phyloP scores from a whole-genome alignment of 1,284 basidiomycete genomes.

The Trichosporon sp. region DNA sequence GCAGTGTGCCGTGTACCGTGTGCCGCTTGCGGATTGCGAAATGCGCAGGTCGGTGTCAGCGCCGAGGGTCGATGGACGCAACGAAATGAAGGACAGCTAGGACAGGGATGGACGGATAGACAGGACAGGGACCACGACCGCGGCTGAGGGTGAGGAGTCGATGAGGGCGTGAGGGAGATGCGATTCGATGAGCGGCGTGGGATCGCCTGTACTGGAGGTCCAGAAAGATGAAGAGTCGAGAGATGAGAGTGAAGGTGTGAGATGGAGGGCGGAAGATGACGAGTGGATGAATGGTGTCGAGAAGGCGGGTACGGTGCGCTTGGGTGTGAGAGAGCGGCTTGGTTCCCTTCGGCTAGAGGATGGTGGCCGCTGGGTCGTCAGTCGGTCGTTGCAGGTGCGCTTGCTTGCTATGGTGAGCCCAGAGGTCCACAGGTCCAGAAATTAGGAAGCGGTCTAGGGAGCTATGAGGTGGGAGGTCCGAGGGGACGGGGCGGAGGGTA shows the following conservation, averaged over 20 bases:
- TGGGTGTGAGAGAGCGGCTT: not conserved
- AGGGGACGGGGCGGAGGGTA: not conserved
- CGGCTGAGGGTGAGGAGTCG: not conserved
- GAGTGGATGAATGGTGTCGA: not conserved
- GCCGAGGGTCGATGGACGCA: slow-evolving; percentile 10
- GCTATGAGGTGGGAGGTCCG: not conserved
- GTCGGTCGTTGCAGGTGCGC: not conserved
- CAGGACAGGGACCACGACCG: slow-evolving; percentile 5
- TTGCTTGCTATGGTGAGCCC: not conserved
- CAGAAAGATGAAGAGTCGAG: not conserved
- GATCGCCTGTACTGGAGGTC: not conserved
- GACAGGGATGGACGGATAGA: not conserved
- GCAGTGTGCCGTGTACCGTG: slow-evolving; percentile 1
- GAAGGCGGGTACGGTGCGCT: slow-evolving; percentile 6
- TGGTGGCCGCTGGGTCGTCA: not conserved
- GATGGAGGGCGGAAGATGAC: not conserved
- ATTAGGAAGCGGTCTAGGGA: not conserved
- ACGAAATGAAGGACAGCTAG: slow-evolving; percentile 8
- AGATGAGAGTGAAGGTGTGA: not conserved
- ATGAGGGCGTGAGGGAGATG: not conserved
- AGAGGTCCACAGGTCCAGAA: not conserved
- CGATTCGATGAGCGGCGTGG: not conserved
- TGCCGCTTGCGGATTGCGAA: no score
- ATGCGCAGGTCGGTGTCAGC: slow-evolving; percentile 4
- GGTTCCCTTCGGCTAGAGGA: not conserved